Percentiles rank a stretch among this genome's conserved stretches.
phyloP scores from a whole-genome alignment of 495 filamentous ascomycete species.

The Talaromyces ruber region DNA sequence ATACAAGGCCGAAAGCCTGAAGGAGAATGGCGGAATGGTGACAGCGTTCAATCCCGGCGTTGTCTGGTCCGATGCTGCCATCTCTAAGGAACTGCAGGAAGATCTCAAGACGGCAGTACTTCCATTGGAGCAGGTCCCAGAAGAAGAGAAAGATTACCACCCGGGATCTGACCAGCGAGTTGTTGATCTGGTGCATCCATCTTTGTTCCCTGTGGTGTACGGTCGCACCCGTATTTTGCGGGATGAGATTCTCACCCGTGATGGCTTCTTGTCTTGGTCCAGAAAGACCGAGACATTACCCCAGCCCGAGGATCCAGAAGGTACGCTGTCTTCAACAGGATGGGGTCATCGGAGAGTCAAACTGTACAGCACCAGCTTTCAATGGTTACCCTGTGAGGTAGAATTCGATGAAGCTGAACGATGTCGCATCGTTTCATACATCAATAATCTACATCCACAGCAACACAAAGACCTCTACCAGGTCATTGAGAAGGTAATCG shows the following conservation, averaged over 20 bases:
- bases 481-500: conserved; percentile 41
- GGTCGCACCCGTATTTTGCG: conserved; percentile 40
- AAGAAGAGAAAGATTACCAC: conserved; percentile 48
- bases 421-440: conserved; percentile 35
- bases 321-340: not conserved
- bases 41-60: conserved; percentile 20
- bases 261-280: conserved; percentile 28
- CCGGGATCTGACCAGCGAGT: conserved; percentile 46
- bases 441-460: conserved; percentile 53
- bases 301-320: conserved; percentile 4
- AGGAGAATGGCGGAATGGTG: conserved; percentile 20
- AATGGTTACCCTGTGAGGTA: conserved; percentile 55
- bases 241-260: conserved; percentile 23
- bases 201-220: conserved; percentile 50
- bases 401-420: conserved; percentile 22
- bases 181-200: conserved; percentile 53
- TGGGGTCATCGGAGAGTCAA: not conserved
- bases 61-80: conserved; percentile 27
- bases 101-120: conserved; percentile 7
- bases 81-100: conserved; percentile 16
- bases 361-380: conserved; percentile 27
- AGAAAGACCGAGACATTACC: conserved; percentile 29
- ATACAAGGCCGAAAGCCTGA: conserved; percentile 27
- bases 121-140: conserved; percentile 37
- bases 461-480: conserved; percentile 39